Conservation (phyloP, 2,329 filamentous ascomycete species). For the Pseudogymnoascus sp. region DNA sequence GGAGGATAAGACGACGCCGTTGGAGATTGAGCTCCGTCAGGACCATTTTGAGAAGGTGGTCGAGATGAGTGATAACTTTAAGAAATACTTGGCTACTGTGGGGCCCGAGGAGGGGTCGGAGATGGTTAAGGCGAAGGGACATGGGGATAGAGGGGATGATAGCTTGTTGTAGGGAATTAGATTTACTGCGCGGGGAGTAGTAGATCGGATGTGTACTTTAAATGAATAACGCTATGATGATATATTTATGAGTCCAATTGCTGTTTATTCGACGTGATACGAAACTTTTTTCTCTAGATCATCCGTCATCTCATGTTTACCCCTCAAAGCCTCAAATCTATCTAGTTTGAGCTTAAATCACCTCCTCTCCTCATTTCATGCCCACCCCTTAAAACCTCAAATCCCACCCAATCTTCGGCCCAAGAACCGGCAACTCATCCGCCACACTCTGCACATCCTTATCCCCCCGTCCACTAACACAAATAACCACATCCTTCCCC, state of each 20-base stretch:
- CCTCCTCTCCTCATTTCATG: neutral
- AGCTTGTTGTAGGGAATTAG: constrained; percentile 12
- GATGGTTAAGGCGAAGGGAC: constrained; percentile 1
- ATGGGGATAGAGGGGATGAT: constrained; percentile 19
- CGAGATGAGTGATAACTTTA: constrained; percentile 18
- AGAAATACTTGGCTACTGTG: constrained; percentile 18
- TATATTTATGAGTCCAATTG: neutral
- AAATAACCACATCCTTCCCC: constrained; percentile 86
- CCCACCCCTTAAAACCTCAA: constrained; percentile 44
- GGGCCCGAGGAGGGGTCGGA: constrained; percentile 6
- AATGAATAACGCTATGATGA: neutral
- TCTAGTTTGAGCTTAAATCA: neutral
- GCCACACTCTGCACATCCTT: constrained; percentile 99
- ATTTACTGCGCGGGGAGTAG: neutral
- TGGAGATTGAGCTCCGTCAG: constrained; percentile 13
- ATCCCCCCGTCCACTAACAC: constrained; percentile 85
- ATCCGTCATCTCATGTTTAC: neutral
- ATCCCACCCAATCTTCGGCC: constrained; percentile 77
- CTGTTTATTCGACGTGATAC: neutral
- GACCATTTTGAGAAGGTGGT: constrained; percentile 21
- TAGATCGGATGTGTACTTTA: neutral
- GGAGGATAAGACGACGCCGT: neutral
- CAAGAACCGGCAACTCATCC: constrained; percentile 81
- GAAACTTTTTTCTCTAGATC: constrained; percentile 1
- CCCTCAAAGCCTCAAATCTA: neutral